Evolutionary conservation across 2,329 filamentous ascomycete genomes (phyloP).

Genomic region (Aspergillus sp.): DNA sequence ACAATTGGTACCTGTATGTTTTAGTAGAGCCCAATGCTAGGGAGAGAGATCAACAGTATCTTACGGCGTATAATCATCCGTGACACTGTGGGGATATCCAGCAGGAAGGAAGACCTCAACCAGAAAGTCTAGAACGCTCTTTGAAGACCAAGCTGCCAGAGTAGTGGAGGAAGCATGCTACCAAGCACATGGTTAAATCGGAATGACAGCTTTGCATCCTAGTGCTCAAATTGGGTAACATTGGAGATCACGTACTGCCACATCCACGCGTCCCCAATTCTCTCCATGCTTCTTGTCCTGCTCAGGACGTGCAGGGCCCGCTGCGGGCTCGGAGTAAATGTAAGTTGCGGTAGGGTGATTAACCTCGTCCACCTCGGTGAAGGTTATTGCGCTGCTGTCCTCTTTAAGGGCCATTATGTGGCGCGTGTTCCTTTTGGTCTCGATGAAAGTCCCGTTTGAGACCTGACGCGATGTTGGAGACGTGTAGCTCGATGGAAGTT

Average conservation of each 20-base stretch:
- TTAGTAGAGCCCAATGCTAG: constrained; percentile 15
- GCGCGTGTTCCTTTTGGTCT: background rate
- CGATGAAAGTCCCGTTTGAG: no score
- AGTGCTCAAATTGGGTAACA: no score
- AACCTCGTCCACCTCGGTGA: constrained; percentile 51
- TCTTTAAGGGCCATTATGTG: constrained; percentile 19
- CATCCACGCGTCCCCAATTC: constrained; percentile 47
- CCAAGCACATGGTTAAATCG: background rate
- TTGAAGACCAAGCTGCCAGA: constrained; percentile 27
- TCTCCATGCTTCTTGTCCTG: constrained; percentile 9
- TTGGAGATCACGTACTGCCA: constrained; percentile 34
- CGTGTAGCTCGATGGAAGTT: background rate
- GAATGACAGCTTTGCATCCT: background rate
- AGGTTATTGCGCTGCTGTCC: constrained; percentile 23
- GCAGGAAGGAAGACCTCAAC: constrained; percentile 80
- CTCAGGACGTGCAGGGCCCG: background rate
- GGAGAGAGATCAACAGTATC: constrained; percentile 7
- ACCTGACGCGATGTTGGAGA: background rate
- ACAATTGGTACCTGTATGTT: constrained; percentile 64
- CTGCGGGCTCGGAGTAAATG: constrained; percentile 42
- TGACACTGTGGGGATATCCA: constrained; percentile 86
- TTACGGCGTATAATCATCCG: constrained; percentile 75
- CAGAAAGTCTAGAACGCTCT: constrained; percentile 40
- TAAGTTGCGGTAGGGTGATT: constrained; percentile 54
- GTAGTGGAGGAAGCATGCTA: constrained; percentile 21